Evolutionary conservation across 805 yeast species (phyloP), one percentile per base, ranked within the genome.

Genomic region (Naumovozyma dairenensis): DNA sequence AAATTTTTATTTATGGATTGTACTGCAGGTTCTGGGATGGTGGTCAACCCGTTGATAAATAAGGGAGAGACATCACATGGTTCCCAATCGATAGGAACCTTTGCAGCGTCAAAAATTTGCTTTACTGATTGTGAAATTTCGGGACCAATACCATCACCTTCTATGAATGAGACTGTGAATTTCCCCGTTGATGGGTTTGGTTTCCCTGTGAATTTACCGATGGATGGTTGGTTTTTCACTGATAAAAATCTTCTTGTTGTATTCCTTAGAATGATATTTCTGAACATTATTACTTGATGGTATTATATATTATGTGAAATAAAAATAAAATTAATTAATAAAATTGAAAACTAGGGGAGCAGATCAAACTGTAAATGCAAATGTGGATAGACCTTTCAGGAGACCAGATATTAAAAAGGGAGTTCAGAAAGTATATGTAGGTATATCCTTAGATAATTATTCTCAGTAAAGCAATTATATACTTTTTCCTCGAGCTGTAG

Each of bases 71-170:
- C 98, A 57, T 89, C 96, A 51, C 87, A 94, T 30, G 81, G 77
- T 65, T 89, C 95, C 96, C 97, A 92, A 55, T 82, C 89, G 53
- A 92, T 79, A 47, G 99, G 99, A 34, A 87, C 94, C 36, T 82
- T 65, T 34, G 97, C 98, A 48, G 96, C 96, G 33, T 78, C 67
- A 67, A 85, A 92, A 55, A 92, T 89, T 46, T 80, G 74, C 70
- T 87, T 83, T 48, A 92, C 96, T 33, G 97, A 83, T 53, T 82
- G 76, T 46, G 97, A 81, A 60, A 92, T 92, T 65, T 92, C 98
- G 33, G 79, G 72, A 52, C 98, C 98, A 49, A 89, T 86, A 72
- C 98, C 98, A 59, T 89, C 97, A 67, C 97, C 97, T 67, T 87
- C 96, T 53, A 92, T 89, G 68, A 92, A 71, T 29, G 98, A 89